Evolutionary conservation across 208 protist genomes (phyloP).

Genomic region (Trypanosoma platydactyli): DNA sequence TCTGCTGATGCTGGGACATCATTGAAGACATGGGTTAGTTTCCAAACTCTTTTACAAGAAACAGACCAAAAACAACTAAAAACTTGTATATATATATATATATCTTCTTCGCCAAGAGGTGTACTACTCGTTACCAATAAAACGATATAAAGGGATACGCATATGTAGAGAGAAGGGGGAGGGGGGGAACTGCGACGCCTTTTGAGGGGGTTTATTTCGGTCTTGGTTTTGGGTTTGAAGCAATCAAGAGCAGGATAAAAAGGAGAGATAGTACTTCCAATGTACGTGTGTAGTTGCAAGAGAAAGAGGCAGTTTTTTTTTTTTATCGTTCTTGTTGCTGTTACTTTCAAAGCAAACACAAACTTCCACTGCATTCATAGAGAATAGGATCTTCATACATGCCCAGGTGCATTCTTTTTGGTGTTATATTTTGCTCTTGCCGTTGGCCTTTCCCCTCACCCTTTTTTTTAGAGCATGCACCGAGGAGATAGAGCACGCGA

Average conservation of each 20-base stretch:
- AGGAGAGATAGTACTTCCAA: neutral
- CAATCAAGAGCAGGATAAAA: constrained; percentile 8
- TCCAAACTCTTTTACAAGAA: neutral
- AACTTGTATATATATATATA: neutral
- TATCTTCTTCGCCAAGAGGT: neutral
- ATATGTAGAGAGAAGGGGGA: neutral
- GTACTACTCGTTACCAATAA: constrained; percentile 1
- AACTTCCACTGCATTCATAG: too few relatives aligned
- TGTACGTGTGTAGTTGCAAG: too few relatives aligned
- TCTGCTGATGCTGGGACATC: constrained; percentile 15
- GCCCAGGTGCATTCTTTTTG: neutral
- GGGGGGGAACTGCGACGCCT: too few relatives aligned
- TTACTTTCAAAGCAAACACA: neutral
- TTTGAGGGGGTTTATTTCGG: too few relatives aligned
- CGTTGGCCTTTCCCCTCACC: neutral
- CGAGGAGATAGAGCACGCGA: too few relatives aligned
- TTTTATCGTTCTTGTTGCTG: neutral
- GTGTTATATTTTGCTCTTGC: neutral
- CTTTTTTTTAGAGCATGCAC: neutral
- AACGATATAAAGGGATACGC: constrained; percentile 13
- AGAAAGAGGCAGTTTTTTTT: too few relatives aligned
- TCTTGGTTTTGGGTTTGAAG: too few relatives aligned
- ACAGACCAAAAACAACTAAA: constrained; percentile 12
- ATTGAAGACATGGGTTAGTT: neutral
- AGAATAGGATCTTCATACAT: too few relatives aligned